Base-by-base conservation (phyloP, 345 rosid species). In the Gynandropsis gynandra region DNA sequence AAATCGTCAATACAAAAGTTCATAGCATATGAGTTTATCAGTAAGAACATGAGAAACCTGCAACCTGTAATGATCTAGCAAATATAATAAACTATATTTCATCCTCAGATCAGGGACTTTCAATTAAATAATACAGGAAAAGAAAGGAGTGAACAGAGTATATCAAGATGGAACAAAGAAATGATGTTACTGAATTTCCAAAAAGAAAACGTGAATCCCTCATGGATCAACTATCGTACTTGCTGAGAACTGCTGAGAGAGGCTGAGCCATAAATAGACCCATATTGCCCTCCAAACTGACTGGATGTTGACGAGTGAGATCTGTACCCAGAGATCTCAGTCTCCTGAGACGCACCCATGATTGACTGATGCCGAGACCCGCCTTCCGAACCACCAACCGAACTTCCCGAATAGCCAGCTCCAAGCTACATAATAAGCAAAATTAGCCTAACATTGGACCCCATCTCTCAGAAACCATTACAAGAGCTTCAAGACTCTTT, bases 261-360 rank as follows among this genome's bases (percentile, higher is more conserved):
- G 56, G 67, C 39, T 39, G 95, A 68, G 16, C 83, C 80, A 71
- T 87, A 92, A 35, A 78, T 48, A 47, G 95, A 71, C 34, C 76
- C 73, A 57, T 87, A 82, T 15, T 74, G 87, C 4, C 82, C 81
- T 35, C 87, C 89, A 18, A 80, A 92, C 67, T 79, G 92, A 57
- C 78, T 70, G 10, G 77, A 70, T 29, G 82, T 55, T 7, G 88
- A 71, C 24, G 76, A 31, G 61, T 75, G 82, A 41, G 79, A 47
- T 72, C 93, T 76, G 54, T 81, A 87, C 3, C 80, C 87, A 56
- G 76, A 76, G 39, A 64, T 69, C 42, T 85, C 98, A 18, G 68
- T 73, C 54, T 85, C 97, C 62, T 79, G 90, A 47, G 84, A 44
- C 60, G 66, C 68, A 64, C 76, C 76, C n/a, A 75, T 49, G 10